A percentile compares a stretch with the other conserved stretches of the same genome.
Evolutionary conservation across 257 asterid genomes (phyloP).

Genomic region (Verbascum thapsus): DNA sequence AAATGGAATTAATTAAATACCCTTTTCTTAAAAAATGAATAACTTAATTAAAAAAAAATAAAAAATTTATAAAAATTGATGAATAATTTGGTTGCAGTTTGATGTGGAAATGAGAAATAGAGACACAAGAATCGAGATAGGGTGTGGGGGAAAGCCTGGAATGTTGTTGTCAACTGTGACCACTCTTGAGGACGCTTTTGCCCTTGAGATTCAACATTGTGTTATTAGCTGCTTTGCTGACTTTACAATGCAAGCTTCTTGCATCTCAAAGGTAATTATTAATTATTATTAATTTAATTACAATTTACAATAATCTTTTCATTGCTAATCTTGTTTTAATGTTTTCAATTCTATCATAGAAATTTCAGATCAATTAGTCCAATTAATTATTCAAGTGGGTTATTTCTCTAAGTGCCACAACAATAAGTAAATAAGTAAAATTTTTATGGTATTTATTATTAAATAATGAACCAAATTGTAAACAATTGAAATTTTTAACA

Average conservation of each 20-base stretch:
- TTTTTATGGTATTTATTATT: too few relatives aligned
- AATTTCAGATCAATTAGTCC: too few relatives aligned
- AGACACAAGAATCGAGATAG: slow-evolving; percentile 58
- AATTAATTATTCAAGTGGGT: too few relatives aligned
- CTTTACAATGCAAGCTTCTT: slow-evolving; percentile 72
- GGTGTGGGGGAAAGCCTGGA: slow-evolving; percentile 64
- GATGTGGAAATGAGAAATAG: slow-evolving; percentile 61
- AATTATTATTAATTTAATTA: too few relatives aligned
- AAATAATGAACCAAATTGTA: too few relatives aligned
- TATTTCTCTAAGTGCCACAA: too few relatives aligned
- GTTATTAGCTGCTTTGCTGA: slow-evolving; percentile 80
- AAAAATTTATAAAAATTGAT: neutral
- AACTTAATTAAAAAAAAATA: neutral
- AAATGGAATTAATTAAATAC: neutral
- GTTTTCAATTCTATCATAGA: too few relatives aligned
- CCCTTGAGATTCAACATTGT: slow-evolving; percentile 73
- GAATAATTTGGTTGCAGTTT: slow-evolving; percentile 42
- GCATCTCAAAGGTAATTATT: slow-evolving; percentile 42
- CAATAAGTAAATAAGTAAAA: too few relatives aligned
- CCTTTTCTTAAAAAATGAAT: neutral
- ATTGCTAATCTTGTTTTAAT: too few relatives aligned
- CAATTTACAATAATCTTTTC: neutral
- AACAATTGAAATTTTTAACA: too few relatives aligned
- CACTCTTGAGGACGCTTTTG: slow-evolving; percentile 68
- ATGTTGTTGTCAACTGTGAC: slow-evolving; percentile 73